Evolutionary conservation across 345 rosid species (phyloP).

Genomic region (Turritis glabra): DNA sequence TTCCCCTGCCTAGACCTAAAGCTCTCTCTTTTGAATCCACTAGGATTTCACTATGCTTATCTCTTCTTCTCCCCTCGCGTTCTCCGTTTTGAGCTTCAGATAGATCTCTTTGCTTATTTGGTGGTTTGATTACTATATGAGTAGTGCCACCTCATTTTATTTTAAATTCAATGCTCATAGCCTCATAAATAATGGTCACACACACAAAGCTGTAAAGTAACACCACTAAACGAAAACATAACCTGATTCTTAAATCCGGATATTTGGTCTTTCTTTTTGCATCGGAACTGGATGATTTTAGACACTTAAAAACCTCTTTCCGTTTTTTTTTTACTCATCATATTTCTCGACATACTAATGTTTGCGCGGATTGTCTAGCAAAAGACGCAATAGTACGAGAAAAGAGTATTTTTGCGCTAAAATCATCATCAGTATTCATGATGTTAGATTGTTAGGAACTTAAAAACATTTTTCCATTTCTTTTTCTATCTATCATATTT

Average conservation of each 20-base stretch:
- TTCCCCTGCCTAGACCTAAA: background rate
- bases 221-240: background rate
- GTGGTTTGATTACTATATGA: background rate
- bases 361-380: background rate
- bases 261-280: no score
- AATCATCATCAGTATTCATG: background rate
- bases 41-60: background rate
- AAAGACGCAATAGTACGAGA: background rate
- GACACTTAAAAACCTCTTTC: no score
- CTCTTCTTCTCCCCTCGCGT: background rate
- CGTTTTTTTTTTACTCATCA: background rate
- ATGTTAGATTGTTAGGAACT: background rate
- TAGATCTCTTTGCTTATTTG: constrained; percentile 4
- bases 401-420: background rate
- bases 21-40: background rate
- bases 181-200: background rate
- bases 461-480: background rate
- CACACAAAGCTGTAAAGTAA: background rate
- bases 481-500: background rate
- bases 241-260: background rate
- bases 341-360: background rate
- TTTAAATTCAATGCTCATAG: background rate
- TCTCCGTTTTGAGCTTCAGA: background rate
- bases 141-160: background rate
- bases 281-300: no score